These are phyloP conservation scores for Citrus reticulata DNA, from an alignment of 345 rosid genomes.

Conservation along the genomic window DNA sequence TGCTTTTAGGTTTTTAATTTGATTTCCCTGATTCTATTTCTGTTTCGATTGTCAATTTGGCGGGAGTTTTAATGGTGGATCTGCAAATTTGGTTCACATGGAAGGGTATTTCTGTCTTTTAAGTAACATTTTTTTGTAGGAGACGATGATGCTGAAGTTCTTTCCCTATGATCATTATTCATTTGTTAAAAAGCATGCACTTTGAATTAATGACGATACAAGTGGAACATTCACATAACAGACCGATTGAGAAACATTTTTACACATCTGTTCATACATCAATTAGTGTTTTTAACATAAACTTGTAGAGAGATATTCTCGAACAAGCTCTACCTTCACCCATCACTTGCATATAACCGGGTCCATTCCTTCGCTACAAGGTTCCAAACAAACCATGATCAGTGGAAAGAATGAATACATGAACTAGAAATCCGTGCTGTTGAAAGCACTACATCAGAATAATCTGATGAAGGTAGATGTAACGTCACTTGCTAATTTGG, in stretches of 20 bases:
- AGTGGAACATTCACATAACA: not conserved
- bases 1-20: not conserved
- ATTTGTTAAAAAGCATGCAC: not conserved
- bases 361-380: constrained; percentile 96
- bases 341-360: constrained; percentile 80
- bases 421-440: not conserved
- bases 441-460: not conserved
- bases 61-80: not conserved
- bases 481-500: too few relatives aligned
- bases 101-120: not conserved
- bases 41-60: not conserved
- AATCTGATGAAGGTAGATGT: not conserved
- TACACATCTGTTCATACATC: not conserved
- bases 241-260: not conserved
- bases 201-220: not conserved
- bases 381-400: not conserved
- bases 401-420: not conserved
- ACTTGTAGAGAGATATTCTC: not conserved
- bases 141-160: not conserved
- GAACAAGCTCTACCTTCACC: constrained; percentile 19
- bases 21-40: not conserved
- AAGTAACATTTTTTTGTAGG: not conserved
- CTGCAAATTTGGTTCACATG: not conserved
- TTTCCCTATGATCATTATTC: not conserved
- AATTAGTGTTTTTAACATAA: not conserved